Evolutionary conservation across 306 rosid genomes (phyloP).

Genomic region (Ceratonia siliqua): DNA sequence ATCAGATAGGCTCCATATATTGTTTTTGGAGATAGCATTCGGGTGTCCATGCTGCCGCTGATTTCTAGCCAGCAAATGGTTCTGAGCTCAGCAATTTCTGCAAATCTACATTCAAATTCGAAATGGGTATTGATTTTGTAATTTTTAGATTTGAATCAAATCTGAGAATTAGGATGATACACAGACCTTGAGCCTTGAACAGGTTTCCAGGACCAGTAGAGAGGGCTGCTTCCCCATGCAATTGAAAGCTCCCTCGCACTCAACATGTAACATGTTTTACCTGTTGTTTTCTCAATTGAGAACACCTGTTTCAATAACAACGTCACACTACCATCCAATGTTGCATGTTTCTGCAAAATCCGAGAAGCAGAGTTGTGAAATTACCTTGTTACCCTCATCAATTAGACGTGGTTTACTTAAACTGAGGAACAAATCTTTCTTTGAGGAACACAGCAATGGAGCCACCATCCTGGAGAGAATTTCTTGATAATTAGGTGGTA

Average conservation of each 20-base stretch:
- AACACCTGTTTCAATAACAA: conserved; percentile 46
- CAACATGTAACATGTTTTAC: conserved; percentile 59
- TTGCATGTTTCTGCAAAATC: too few species aligned
- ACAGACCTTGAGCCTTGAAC: conserved; percentile 55
- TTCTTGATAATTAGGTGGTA: conserved; percentile 43
- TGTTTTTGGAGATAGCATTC: conserved; percentile 56
- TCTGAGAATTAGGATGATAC: neutral
- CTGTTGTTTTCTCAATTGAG: conserved; percentile 52
- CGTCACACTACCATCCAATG: neutral
- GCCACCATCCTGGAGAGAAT: conserved; percentile 48
- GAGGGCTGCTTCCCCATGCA: conserved; percentile 55
- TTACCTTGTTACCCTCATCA: conserved; percentile 53
- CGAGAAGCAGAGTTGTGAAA: neutral
- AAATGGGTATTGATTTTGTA: neutral
- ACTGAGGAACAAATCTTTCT: conserved; percentile 48
- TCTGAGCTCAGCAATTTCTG: conserved; percentile 65
- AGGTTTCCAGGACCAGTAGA: conserved; percentile 78
- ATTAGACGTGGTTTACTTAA: conserved; percentile 55
- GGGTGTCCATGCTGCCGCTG: conserved; percentile 40
- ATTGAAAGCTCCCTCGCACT: conserved; percentile 72
- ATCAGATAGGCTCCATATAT: conserved; percentile 55
- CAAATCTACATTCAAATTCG: conserved; percentile 47
- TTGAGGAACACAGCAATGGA: conserved; percentile 43
- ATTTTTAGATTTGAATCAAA: too few species aligned
- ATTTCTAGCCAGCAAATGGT: conserved; percentile 79